These are phyloP conservation scores for Botrytis porri DNA, from an alignment of 2,329 filamentous ascomycete genomes.

Conservation along the genomic window DNA sequence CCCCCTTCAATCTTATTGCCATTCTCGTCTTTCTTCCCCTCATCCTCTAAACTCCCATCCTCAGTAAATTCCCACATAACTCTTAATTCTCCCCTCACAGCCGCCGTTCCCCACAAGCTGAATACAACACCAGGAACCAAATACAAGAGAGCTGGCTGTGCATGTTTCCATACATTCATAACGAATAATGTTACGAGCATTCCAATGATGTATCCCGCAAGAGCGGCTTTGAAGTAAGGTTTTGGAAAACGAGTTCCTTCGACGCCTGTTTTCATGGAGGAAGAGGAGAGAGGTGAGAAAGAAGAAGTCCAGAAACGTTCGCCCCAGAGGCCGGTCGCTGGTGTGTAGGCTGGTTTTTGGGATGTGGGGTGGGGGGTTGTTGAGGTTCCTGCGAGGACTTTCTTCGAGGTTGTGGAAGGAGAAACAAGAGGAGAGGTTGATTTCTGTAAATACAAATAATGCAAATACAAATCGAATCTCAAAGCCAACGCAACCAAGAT, in stretches of 20 bases:
- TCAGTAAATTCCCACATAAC: constrained; percentile 81
- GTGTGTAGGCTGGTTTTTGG: constrained; percentile 46
- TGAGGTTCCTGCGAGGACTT: constrained; percentile 21
- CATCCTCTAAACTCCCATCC: constrained; percentile 53
- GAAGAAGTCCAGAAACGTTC: constrained; percentile 71
- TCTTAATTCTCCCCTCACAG: constrained; percentile 64
- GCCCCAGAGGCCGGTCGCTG: constrained; percentile 73
- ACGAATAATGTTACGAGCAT: constrained; percentile 74
- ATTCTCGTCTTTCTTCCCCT: constrained; percentile 23
- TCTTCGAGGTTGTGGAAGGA: neutral
- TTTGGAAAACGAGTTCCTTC: constrained; percentile 62
- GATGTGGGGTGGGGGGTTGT: constrained; percentile 39
- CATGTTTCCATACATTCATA: constrained; percentile 74
- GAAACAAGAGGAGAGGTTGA: constrained; percentile 26
- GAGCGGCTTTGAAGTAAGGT: constrained; percentile 76
- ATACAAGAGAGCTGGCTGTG: constrained; percentile 88
- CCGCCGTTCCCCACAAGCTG: constrained; percentile 71
- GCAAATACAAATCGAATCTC: constrained; percentile 84
- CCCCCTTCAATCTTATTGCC: neutral
- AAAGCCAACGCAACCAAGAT: constrained; percentile 86
- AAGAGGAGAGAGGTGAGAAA: neutral
- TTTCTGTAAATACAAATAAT: constrained; percentile 69
- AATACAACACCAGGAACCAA: constrained; percentile 82
- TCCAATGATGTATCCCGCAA: constrained; percentile 74
- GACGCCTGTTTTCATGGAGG: neutral